Percentiles rank a stretch among this genome's conserved stretches.
Conservation (phyloP, 2,329 filamentous ascomycete species). For the Apiospora phragmitis region DNA sequence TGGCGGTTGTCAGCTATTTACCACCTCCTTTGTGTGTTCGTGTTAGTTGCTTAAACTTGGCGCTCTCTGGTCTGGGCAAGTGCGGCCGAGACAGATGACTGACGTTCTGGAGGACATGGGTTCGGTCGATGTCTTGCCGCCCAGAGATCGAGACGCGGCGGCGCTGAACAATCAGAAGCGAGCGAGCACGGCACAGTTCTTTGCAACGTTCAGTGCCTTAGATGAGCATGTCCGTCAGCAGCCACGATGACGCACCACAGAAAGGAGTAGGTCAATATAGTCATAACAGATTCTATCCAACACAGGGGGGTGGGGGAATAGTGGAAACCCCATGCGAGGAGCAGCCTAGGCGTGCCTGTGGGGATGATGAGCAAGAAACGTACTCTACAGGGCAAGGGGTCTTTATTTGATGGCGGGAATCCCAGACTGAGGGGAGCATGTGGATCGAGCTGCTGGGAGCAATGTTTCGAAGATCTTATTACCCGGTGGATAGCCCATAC, state of each 20-base stretch:
- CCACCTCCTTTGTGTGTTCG: not conserved
- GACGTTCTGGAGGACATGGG: not conserved
- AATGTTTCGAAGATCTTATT: not conserved
- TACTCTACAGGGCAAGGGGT: not conserved
- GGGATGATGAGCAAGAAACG: not conserved
- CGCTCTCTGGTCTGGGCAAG: not conserved
- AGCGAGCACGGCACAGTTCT: not conserved
- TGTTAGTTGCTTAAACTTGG: not conserved
- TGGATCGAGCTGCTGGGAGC: not conserved
- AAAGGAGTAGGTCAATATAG: not conserved
- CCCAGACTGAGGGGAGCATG: not conserved
- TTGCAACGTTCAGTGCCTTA: not conserved
- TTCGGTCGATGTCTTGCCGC: not conserved
- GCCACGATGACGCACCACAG: not conserved
- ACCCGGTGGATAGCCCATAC: not conserved
- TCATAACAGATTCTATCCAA: not conserved
- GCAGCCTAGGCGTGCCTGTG: not conserved
- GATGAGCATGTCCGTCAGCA: not conserved
- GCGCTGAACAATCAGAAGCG: not conserved
- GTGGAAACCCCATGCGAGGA: not conserved
- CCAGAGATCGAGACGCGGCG: not conserved
- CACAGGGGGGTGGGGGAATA: not conserved
- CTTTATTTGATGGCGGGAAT: not conserved
- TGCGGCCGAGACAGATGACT: not conserved
- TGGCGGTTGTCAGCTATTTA: not conserved